Base-by-base conservation (phyloP, 805 yeast genomes). In the Ogataea nakhonphanomensis region DNA sequence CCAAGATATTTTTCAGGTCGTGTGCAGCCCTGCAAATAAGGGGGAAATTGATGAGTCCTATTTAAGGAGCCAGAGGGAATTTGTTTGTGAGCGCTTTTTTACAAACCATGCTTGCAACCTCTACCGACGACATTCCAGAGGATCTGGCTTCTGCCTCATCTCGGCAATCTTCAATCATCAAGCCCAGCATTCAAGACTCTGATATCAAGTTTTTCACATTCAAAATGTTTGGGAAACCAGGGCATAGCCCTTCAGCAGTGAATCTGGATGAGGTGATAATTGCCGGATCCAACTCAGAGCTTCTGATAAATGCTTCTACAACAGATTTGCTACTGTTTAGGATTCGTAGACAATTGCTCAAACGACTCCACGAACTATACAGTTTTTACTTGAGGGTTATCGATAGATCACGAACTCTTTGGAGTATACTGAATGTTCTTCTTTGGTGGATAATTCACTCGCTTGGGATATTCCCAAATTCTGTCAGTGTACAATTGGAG, bases 121-220 rank as follows among this genome's bases (percentile, higher is more conserved):
- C 33, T 36, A 21, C 42, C 15, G 42, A 33, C 11, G 29, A 33
- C 3, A n/a, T 33, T 13, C 34, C 35, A 7, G 42, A 26, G 22
- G 45, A 43, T 26, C 44, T 46, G 28, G 24, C 25, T 6, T 37
- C 57, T 7, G 38, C 46, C 1, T 32, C 33, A 5, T 53, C 62
- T 1, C 25, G 44, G 8, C 55, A 53, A n/a, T 55, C 62, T 0
- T 58, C 62, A 8, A 57, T 59, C 20, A 44, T 59, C 6, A 49
- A 55, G 35, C 64, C 64, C 12, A 27, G 44, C n/a, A 45, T 51
- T 23, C 38, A 37, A n/a, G 46, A 43, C 15, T 43, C 51, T 2
- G 64, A 59, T 33, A 7, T 48, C 3, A 31, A 37, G 12, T 59
- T 49, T 40, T 44, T 55, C 13, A 42, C 60, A 2, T 11, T 45